Conservation (phyloP, 2,329 filamentous ascomycete genomes). For the Orbilia ellipsospora region DNA sequence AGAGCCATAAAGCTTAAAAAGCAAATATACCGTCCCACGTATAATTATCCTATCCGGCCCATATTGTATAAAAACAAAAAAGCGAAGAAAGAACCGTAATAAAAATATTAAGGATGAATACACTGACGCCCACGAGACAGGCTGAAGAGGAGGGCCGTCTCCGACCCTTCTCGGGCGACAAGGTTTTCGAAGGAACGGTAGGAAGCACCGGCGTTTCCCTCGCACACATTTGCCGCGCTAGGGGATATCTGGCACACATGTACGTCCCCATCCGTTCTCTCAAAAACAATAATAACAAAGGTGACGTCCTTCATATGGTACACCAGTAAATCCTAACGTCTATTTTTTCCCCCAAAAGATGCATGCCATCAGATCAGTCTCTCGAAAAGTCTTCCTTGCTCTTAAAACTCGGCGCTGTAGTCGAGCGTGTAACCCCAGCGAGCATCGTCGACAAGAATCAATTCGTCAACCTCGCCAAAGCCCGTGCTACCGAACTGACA, state of each 20-base stretch:
- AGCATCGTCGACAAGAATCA: constrained; percentile 93
- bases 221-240: constrained; percentile 85
- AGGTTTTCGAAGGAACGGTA: constrained; percentile 96
- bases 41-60: too few species aligned
- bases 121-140: constrained; percentile 60
- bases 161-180: constrained; percentile 83
- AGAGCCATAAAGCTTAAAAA: neutral
- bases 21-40: neutral
- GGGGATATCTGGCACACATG: constrained; percentile 93
- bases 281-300: too few species aligned
- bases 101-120: constrained; percentile 9
- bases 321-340: constrained; percentile 27
- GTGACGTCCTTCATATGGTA: too few species aligned
- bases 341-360: constrained; percentile 64
- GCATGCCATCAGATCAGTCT: constrained; percentile 93
- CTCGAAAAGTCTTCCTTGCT: constrained; percentile 90
- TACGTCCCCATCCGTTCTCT: constrained; percentile 61
- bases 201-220: constrained; percentile 96
- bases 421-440: constrained; percentile 88
- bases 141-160: constrained; percentile 83
- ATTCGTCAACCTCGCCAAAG: constrained; percentile 90
- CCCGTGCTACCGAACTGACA: constrained; percentile 80
- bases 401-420: constrained; percentile 87
- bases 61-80: neutral
- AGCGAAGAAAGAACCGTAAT: neutral